These are phyloP conservation scores for Proliferodiscus dingleyae DNA, from an alignment of 2,329 filamentous ascomycete genomes.

Conservation along the genomic window DNA sequence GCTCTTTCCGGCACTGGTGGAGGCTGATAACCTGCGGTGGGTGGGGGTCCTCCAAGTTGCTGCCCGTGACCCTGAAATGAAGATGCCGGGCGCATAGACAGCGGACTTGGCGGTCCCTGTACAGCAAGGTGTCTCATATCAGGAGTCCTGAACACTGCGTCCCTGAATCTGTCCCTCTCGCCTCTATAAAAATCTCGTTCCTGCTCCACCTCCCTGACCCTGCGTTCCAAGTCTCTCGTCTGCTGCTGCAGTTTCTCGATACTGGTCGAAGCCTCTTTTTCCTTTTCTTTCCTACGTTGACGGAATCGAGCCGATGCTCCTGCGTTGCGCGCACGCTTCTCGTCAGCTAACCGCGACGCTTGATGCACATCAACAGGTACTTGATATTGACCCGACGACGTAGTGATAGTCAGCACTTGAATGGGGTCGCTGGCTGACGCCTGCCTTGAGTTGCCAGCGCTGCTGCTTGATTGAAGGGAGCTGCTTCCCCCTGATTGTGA, in stretches of 20 bases:
- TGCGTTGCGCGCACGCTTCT: conserved; percentile 81
- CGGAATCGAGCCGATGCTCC: conserved; percentile 80
- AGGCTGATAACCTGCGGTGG: conserved; percentile 16
- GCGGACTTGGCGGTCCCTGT: conserved; percentile 48
- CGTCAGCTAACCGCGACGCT: conserved; percentile 76
- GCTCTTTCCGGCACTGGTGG: conserved; percentile 24
- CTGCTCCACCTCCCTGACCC: conserved; percentile 48
- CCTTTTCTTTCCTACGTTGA: conserved; percentile 75
- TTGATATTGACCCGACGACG: conserved; percentile 50
- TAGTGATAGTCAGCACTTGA: conserved; percentile 33
- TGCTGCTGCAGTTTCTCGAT: conserved; percentile 69
- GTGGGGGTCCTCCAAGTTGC: conserved; percentile 8
- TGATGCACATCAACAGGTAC: conserved; percentile 76
- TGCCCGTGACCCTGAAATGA: conserved; percentile 19
- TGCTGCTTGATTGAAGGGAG: conserved; percentile 27
- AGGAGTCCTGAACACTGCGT: conserved; percentile 58
- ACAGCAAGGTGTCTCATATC: conserved; percentile 49
- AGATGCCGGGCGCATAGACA: conserved; percentile 18
- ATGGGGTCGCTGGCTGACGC: conserved; percentile 30
- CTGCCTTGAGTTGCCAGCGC: conserved; percentile 28
- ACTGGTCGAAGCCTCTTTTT: conserved; percentile 64
- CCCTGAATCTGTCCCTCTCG: conserved; percentile 67
- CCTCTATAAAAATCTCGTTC: conserved; percentile 69
- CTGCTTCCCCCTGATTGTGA: conserved; percentile 19
- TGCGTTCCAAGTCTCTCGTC: conserved; percentile 57